Conservation (phyloP, 139 green algal genomes). For the Chlamydomonas eustigma region DNA sequence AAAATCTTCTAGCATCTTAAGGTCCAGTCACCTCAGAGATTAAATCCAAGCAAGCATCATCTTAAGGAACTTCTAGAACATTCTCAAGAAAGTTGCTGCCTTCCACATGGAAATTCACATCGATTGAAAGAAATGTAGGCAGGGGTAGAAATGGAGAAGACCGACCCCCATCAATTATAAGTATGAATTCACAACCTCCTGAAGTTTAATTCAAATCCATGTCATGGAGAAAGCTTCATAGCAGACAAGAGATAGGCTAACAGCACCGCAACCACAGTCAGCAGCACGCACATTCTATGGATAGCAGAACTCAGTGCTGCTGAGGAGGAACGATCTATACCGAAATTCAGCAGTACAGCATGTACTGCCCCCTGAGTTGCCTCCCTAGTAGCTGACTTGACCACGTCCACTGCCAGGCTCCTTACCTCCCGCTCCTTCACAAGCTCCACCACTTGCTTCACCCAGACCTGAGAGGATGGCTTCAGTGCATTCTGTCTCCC, state of each 20-base stretch:
- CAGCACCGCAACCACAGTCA: neutral
- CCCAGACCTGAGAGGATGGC: neutral
- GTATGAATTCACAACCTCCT: no score
- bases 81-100: no score
- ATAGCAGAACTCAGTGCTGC: neutral
- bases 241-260: neutral
- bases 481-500: neutral
- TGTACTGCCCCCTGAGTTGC: conserved; percentile 24
- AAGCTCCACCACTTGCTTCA: conserved; percentile 22
- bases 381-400: conserved; percentile 22
- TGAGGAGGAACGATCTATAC: neutral
- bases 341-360: conserved; percentile 5
- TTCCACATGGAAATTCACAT: no score
- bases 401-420: conserved; percentile 32
- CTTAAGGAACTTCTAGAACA: no score
- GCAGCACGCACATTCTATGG: neutral
- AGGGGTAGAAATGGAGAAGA: no score
- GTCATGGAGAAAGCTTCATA: neutral
- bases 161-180: no score
- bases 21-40: no score
- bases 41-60: no score
- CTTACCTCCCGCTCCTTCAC: conserved; percentile 27
- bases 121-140: no score
- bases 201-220: conserved; percentile 3
- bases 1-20: no score